Evolutionary conservation across 2,329 filamentous ascomycete species (phyloP), one percentile per base, ranked within the genome.

Genomic region (Neofusicoccum ribis): DNA sequence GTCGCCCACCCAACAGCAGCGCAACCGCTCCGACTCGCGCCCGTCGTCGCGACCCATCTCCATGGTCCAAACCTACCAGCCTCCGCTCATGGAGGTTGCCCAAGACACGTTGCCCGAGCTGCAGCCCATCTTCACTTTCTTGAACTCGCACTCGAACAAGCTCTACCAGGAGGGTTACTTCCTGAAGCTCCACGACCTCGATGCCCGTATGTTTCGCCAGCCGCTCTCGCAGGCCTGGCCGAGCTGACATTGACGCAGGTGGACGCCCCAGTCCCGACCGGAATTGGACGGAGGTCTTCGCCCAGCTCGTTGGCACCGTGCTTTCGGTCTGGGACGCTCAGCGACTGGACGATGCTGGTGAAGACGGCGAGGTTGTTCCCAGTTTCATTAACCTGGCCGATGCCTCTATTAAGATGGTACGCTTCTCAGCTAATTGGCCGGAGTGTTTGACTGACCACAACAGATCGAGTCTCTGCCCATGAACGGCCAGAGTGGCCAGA

Each of bases 141-240:
- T 99, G 69, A 98, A 97, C 80, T 95, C 90, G 79, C 95, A 99
- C 77, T 90, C 88, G 65, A 97, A 97, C 79, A 98, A 98, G 80
- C 83, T 98, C 64, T 99, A 98, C 77, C 93, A 97, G 71, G 95
- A 99, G 80, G 95, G 95, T 43, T 99, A 98, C 75, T 98, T 99
- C 70, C 81, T 99, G 71, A 99, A 98, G 80, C 83, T 99, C 56
- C 94, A 97, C 77, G 95, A 99, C 78, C 88, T 97, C 71, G 96
- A 98, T 74, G 89, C 88, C 64, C 89, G 93, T 97, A 86, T 72
- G 92, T 86, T 9, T 23, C 8, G 20, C 27, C 49, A 61, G 15
- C 27, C 43, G 8, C 31, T 17, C 15, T 41, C 59, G 61, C 47
- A 52, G 14, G 54, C 63, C 36, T 41, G 56, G 67, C 70, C 66